Base-by-base conservation (phyloP, 257 asterid species). In the Gentiana dahurica region DNA sequence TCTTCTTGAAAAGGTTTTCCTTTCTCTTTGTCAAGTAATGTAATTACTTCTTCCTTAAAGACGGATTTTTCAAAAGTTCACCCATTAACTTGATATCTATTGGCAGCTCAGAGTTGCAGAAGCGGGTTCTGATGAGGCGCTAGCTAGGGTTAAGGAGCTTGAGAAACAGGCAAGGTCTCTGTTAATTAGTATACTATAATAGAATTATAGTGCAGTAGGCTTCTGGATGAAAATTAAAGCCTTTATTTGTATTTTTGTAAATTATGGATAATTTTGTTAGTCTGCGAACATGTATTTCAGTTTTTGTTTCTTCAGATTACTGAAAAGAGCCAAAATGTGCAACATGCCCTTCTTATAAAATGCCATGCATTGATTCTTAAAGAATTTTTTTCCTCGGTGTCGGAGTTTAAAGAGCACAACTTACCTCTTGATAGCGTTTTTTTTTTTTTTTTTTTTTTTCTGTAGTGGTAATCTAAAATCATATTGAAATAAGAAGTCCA, bases 101-200 rank as follows among this genome's bases (percentile, higher is more conserved):
- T 24, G 58, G 54, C 90, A 91, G 98, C 86, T 91, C 63, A 82
- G 89, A 65, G 72, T 60, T 71, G 90, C 93, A 47, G 93, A 91
- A 72, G 86, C 80, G 68, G 75, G 77, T 69, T 74, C 73, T 47
- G 84, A 78, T 73, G 94, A 84, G 64, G 83, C 92, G 63, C 94
- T 87, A 76, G 88, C 95, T 69, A 85, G 96, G 76, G 86, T 91
- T 49, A 79, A 69, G 82, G 98, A 91, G 80, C 95, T 91, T 66
- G 98, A 91, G 81, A 91, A 85, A 72, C 96, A 87, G 98, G 96
- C 84, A 35, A 58, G 43, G 15, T 60, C 49, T 39, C 64, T 65
- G 41, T 52, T 49, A 61, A 51, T 65, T 50, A 51, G 11, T 54
- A 49, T 32, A 32, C 55, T 57, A 12, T 10, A 33, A 7, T 50